Percentiles rank a stretch among this genome's conserved stretches.
phyloP scores from a whole-genome alignment of 108 stramenopile species.

The Nitzschia palea region DNA sequence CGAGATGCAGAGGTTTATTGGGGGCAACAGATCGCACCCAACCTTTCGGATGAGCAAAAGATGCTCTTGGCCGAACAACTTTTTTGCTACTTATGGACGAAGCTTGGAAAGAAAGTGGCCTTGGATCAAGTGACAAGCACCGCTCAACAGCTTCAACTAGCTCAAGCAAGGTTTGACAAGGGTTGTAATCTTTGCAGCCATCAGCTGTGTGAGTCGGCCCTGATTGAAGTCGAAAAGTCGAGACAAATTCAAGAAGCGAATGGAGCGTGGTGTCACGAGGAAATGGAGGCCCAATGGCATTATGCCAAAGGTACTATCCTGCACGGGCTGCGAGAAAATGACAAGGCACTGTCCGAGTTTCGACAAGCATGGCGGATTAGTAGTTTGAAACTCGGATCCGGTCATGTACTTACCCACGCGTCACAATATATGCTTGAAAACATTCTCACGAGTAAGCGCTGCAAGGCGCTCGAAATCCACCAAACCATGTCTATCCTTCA shows the following conservation, averaged over 20 bases:
- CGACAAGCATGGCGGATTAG: slow-evolving; percentile 7
- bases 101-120: not conserved
- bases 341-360: slow-evolving; percentile 4
- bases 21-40: not conserved
- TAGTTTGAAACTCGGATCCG: not conserved
- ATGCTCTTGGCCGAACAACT: not conserved
- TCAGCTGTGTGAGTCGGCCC: not conserved
- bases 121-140: not conserved
- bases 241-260: not conserved
- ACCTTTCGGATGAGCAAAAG: not conserved
- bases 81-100: not conserved
- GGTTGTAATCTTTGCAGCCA: slow-evolving; percentile 2
- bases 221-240: not conserved
- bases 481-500: not conserved
- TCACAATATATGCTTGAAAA: not conserved
- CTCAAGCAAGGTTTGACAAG: not conserved
- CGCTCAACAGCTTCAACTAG: not conserved
- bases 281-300: not conserved
- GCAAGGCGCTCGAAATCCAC: not conserved
- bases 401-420: not conserved
- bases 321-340: not conserved
- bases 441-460: not conserved
- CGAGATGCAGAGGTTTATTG: slow-evolving; percentile 4
- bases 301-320: not conserved
- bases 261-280: not conserved